Evolutionary conservation across 108 stramenopile species (phyloP).

Genomic region (Pseudonitzschia pungens): DNA sequence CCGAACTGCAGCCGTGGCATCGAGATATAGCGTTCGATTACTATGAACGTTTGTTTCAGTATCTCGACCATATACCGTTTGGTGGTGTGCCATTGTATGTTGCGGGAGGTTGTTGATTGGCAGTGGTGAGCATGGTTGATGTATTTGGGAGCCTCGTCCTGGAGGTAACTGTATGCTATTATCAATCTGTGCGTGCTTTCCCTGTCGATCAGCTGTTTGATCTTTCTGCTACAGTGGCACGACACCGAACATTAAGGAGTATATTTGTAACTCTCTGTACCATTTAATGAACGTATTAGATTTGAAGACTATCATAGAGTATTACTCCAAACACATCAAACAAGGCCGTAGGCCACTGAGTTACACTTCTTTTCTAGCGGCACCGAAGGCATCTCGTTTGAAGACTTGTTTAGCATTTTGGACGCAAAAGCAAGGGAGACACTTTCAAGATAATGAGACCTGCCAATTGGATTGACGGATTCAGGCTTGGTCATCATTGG

Average conservation of each 20-base stretch:
- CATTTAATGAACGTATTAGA: background rate
- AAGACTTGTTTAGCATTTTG: too few species aligned
- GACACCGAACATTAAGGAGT: background rate
- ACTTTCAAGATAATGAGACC: too few species aligned
- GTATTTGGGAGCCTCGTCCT: background rate
- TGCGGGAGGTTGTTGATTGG: background rate
- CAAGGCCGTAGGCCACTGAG: too few species aligned
- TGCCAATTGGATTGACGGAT: too few species aligned
- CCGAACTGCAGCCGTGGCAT: background rate
- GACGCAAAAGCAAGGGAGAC: too few species aligned
- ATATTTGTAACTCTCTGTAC: background rate
- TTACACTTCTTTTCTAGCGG: too few species aligned
- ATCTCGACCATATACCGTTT: background rate
- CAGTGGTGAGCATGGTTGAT: background rate
- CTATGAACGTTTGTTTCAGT: background rate
- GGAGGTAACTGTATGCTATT: background rate
- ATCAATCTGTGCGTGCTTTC: slow-evolving; percentile 6
- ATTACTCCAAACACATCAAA: too few species aligned
- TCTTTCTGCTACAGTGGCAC: slow-evolving; percentile 9
- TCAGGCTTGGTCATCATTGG: background rate
- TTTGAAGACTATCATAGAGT: too few species aligned
- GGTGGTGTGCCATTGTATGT: background rate
- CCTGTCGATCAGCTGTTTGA: slow-evolving; percentile 9
- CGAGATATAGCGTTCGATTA: background rate
- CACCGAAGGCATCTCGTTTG: too few species aligned